Evolutionary conservation across 352 stramenopile species (phyloP).

Genomic region (Phytophthora tentaculata): DNA sequence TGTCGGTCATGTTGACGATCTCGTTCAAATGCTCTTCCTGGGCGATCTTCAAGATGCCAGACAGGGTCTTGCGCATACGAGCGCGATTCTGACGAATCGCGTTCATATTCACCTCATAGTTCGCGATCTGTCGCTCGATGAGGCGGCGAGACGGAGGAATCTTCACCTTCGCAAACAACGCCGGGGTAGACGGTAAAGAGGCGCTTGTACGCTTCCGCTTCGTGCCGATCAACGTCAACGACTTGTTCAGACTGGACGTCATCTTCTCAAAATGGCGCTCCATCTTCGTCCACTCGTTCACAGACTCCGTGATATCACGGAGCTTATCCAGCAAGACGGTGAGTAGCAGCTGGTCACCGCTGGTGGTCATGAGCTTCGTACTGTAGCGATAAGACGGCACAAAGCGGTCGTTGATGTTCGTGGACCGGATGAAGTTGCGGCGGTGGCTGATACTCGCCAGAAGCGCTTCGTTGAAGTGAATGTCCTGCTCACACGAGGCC

Average conservation of each 20-base stretch:
- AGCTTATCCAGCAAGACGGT: conserved; percentile 81
- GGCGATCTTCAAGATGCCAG: conserved; percentile 62
- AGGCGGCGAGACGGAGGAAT: conserved; percentile 70
- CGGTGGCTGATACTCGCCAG: conserved; percentile 71
- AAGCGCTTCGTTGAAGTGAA: conserved; percentile 62
- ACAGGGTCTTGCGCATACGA: conserved; percentile 56
- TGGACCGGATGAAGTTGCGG: conserved; percentile 67
- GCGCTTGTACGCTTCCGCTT: conserved; percentile 43
- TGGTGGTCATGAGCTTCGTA: conserved; percentile 72
- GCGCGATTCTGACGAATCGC: conserved; percentile 55
- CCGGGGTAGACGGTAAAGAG: conserved; percentile 42
- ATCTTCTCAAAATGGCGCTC: conserved; percentile 72
- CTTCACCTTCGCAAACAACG: conserved; percentile 60
- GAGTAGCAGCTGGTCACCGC: conserved; percentile 74
- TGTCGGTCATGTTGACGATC: conserved; percentile 58
- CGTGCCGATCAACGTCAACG: conserved; percentile 53
- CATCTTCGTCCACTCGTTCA: conserved; percentile 84
- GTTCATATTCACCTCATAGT: conserved; percentile 65
- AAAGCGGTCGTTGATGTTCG: conserved; percentile 69
- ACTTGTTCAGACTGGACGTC: conserved; percentile 56
- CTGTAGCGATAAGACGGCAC: conserved; percentile 70
- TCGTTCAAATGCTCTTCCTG: conserved; percentile 68
- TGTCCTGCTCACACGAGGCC: conserved; percentile 55
- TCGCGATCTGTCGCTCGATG: conserved; percentile 75
- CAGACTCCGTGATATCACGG: conserved; percentile 50